Base-by-base conservation (phyloP, 2,329 filamentous ascomycete genomes). In the Eurotiales sp. region DNA sequence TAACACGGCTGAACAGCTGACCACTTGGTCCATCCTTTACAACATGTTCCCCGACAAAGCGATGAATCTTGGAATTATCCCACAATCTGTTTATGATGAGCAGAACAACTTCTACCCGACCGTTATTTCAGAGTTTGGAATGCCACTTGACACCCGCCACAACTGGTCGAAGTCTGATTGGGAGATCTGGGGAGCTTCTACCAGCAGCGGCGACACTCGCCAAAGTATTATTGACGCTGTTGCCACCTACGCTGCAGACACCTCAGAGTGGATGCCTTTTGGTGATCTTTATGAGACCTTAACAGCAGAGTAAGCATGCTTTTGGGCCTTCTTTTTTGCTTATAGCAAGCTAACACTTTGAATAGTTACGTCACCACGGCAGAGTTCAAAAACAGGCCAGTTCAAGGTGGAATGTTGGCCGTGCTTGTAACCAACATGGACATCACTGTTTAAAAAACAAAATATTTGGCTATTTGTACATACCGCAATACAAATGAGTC, bases 71-170 rank as follows among this genome's bases (percentile, higher is more conserved):
- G 59, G 70, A 23, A 64, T 81, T 19, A 74, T 82, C 7, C 77
- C 79, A 0, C 62, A 76, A 36, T 68, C 63, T 8, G 68, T 82
- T 36, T 82, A 80, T 63, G 68, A 77, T 47, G 76, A 77, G 64
- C 78, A 81, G 61, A 75, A 70, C 42, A 56, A 58, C 11, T 81
- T 79, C 61, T 82, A 82, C 62, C 74, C 75, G 3, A 78, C 75
- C 0, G 66, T 79, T 15, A 66, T 69, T 17, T 59, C 74, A 27
- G 61, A 59, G 2, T 80, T 75, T 52, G 79, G 79, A 27, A 74
- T 81, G 2, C 73, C 76, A 1, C 70, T 80, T 8, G 78, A 80
- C 50, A 79, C 76, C 1, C 64, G 78, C 4, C 73, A 78, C 54
- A 65, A 59, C n/a, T 73, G 71, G 46, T 77, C 76, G 2, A 78